Percentiles rank a stretch among this genome's conserved stretches.
Evolutionary conservation across 441 rosid genomes (phyloP).

Genomic region (Euphorbia corollata): DNA sequence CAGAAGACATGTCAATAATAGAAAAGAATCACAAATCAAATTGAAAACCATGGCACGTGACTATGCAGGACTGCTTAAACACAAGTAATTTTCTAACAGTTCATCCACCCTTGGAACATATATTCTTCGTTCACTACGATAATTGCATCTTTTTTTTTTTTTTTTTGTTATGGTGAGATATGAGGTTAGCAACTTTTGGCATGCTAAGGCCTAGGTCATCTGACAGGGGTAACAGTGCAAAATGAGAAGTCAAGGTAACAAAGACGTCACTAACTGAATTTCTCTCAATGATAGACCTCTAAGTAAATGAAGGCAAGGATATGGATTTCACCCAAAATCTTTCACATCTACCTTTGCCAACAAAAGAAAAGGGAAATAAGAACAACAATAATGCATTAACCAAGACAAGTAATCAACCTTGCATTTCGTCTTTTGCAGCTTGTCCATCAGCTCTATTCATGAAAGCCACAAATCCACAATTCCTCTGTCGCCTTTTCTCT

Average conservation of each 20-base stretch:
- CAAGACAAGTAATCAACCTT: slow-evolving; percentile 46
- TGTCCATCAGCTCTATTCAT: slow-evolving; percentile 98
- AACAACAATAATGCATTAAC: background rate
- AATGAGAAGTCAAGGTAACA: background rate
- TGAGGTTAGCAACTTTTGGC: background rate
- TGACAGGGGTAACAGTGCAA: background rate
- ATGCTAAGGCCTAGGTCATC: background rate
- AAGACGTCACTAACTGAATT: background rate
- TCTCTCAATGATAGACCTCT: background rate
- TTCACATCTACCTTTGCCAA: background rate
- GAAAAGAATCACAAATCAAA: background rate
- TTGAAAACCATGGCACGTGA: background rate
- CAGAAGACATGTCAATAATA: background rate
- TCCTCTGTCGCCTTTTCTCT: slow-evolving; percentile 83
- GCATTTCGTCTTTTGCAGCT: slow-evolving; percentile 99
- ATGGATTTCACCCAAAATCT: background rate
- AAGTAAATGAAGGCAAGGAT: background rate
- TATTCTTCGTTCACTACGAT: background rate
- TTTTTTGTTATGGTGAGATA: background rate
- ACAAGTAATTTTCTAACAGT: background rate
- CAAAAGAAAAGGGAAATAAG: background rate
- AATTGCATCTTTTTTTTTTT: background rate
- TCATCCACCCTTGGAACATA: background rate
- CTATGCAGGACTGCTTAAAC: background rate
- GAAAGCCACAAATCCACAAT: slow-evolving; percentile 97